Evolutionary conservation across 176 grass and related monocot species (phyloP), one percentile per base, ranked within the genome.

Genomic region (sorghum (Sorghum bicolor)): DNA sequence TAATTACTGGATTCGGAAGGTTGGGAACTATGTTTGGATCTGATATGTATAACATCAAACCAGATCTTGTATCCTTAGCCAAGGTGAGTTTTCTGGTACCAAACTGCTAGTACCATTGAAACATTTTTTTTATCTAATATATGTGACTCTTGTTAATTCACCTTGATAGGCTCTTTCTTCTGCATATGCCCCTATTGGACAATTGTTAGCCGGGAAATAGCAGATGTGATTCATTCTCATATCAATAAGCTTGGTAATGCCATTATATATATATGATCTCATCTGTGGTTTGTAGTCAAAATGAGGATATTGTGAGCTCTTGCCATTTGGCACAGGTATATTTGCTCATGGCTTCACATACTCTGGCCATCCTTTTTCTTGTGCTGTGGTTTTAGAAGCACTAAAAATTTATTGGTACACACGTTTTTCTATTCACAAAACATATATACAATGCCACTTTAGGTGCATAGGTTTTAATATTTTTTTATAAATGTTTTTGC

Each of bases 271-370:
- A 12, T 55, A 20, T 66, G 32, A 53, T 38, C 10, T 79, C 2
- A 0, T 36, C 0, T 19, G 47, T 50, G 0, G 47, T 50, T 17
- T 17, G 15, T 50, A 17, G 4, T 50, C 15, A 50, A 19, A 50
- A 50, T 2, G 1, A 6, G 3, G 0, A 19, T 1, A 19, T 50
- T 6, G 26, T 89, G 62, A 24, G 48, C 2, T 83, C 14, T 65
- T 65, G 57, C 53, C 83, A 50, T 63, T 25, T 55, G 10, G 40
- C 19, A 37, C 33, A 97, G 90, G 94, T 76, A 91, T 86, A 53
- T 97, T 97, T 84, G 48, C 92, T 75, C 94, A 97, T 67, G 94
- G 94, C 36, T 97, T 94, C 81, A 97, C 94, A 38, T 94, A 94
- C 69, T 97, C 94, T 0, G 94, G 94, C 2, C 94, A 94, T 89